Evolutionary conservation across 2,329 filamentous ascomycete species (phyloP).

Genomic region (Paecilomyces niveus): DNA sequence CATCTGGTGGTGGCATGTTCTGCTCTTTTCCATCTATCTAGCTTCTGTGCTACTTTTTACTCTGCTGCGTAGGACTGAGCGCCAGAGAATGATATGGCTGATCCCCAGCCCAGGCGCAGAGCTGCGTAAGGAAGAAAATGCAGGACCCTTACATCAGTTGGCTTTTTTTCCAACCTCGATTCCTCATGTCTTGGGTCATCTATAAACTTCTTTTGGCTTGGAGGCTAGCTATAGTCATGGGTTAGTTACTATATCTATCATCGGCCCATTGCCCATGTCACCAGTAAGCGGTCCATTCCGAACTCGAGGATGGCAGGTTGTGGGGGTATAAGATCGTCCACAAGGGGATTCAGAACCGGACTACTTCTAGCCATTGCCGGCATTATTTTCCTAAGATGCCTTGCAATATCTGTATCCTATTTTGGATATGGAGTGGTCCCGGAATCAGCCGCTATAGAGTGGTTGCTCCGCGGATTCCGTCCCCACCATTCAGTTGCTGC

Average conservation of each 20-base stretch:
- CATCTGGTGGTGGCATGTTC: constrained; percentile 2
- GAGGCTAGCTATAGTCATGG: neutral
- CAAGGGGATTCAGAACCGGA: no score
- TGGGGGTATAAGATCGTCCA: neutral
- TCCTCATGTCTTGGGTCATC: neutral
- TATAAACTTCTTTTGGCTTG: neutral
- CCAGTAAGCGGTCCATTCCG: neutral
- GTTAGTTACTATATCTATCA: neutral
- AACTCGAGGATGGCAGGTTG: neutral
- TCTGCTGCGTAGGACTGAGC: neutral
- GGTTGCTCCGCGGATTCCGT: neutral
- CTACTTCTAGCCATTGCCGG: neutral
- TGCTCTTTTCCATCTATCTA: neutral
- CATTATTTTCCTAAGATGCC: neutral
- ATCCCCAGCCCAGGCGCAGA: neutral
- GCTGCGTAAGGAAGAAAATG: neutral
- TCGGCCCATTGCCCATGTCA: neutral
- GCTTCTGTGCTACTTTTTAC: neutral
- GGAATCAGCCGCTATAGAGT: neutral
- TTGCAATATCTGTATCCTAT: neutral
- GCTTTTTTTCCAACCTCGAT: neutral
- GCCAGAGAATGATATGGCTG: neutral
- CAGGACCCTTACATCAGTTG: neutral
- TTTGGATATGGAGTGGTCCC: neutral
- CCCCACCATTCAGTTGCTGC: neutral